A percentile compares a stretch with the other conserved stretches of the same genome.
These are phyloP conservation scores for Candida schatavii DNA, from an alignment of 805 yeast genomes.

Conservation along the genomic window DNA sequence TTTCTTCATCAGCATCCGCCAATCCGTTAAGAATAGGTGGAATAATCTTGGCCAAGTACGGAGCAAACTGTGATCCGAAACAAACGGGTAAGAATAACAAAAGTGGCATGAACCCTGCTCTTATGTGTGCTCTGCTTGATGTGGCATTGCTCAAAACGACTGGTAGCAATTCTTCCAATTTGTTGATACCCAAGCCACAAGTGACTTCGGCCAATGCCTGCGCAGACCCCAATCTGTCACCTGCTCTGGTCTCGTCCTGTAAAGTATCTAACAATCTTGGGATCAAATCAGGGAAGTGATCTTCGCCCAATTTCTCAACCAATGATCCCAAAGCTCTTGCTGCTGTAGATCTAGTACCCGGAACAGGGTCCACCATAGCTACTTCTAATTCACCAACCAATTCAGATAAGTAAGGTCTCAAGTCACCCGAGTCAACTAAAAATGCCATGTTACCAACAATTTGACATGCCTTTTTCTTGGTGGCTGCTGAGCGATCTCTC, in stretches of 20 bases:
- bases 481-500: constrained; percentile 89
- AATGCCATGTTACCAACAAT: constrained; percentile 99
- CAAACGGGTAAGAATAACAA: constrained; percentile 89
- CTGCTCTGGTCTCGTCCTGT: constrained; percentile 73
- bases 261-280: constrained; percentile 74
- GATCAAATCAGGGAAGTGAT: constrained; percentile 86
- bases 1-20: constrained; percentile 84
- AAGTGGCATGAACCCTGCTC: constrained; percentile 92
- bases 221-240: constrained; percentile 95
- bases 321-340: constrained; percentile 95
- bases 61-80: constrained; percentile 87
- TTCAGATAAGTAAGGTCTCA: constrained; percentile 76
- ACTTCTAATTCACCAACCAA: constrained; percentile 79
- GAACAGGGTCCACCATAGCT: constrained; percentile 98
- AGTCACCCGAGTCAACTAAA: constrained; percentile 83
- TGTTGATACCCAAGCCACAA: constrained; percentile 83
- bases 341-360: constrained; percentile 94
- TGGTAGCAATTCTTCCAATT: constrained; percentile 88
- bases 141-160: constrained; percentile 68
- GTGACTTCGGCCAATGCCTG: constrained; percentile 94
- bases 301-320: constrained; percentile 96
- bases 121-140: constrained; percentile 62
- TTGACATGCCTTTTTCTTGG: constrained; percentile 92
- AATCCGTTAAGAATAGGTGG: constrained; percentile 91
- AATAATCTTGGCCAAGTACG: constrained; percentile 79